phyloP scores from a whole-genome alignment of 2,329 filamentous ascomycete species.

The Aspergillus phoenicis region DNA sequence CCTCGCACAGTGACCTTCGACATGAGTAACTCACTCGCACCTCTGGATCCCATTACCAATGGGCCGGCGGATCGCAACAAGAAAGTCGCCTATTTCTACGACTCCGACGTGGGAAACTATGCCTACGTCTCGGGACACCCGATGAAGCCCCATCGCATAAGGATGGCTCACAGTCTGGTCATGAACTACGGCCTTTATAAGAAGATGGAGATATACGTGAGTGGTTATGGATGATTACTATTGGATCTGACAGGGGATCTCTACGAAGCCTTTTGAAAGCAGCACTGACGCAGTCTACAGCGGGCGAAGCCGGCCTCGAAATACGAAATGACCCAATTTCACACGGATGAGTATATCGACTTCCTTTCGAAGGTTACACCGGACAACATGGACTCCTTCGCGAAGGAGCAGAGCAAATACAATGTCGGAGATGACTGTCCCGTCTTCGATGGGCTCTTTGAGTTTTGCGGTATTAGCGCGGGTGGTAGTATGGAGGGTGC shows the following conservation, averaged over 20 bases:
- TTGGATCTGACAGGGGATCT: not conserved
- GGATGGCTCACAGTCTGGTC: constrained; percentile 66
- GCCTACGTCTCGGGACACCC: constrained; percentile 80
- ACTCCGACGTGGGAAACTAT: constrained; percentile 97
- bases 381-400: constrained; percentile 95
- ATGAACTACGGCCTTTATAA: constrained; percentile 76
- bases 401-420: constrained; percentile 83
- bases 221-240: constrained; percentile 25
- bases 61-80: constrained; percentile 62
- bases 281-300: constrained; percentile 48
- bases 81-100: constrained; percentile 97
- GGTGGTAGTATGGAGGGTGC: constrained; percentile 72
- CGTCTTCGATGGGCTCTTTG: constrained; percentile 70
- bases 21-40: constrained; percentile 56
- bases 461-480: constrained; percentile 71
- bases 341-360: constrained; percentile 73
- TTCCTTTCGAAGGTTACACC: constrained; percentile 86
- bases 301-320: constrained; percentile 76
- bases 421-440: constrained; percentile 68
- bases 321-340: constrained; percentile 73
- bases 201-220: constrained; percentile 71
- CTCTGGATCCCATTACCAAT: constrained; percentile 58
- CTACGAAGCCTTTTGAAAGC: not conserved
- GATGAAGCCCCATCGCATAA: constrained; percentile 69
- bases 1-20: constrained; percentile 19